Conservation (phyloP, 1,139 yeast genomes). For the Candida labiduridarum region DNA sequence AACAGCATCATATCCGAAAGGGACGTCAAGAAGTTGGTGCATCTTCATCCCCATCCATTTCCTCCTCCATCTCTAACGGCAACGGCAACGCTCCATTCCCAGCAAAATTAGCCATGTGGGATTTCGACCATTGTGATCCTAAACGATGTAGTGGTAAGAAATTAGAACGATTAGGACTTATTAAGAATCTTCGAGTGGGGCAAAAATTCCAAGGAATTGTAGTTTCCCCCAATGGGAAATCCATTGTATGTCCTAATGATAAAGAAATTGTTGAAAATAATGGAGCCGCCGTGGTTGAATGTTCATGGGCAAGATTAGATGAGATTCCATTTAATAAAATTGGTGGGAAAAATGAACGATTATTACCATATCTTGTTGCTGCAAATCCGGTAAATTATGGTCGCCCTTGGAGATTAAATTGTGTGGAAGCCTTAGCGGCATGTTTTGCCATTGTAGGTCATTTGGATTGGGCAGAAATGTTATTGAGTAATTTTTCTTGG, state of each 20-base stretch:
- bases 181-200: conserved; percentile 77
- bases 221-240: conserved; percentile 90
- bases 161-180: conserved; percentile 83
- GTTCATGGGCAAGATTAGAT: conserved; percentile 96
- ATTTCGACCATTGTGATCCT: conserved; percentile 98
- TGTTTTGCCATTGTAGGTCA: conserved; percentile 95
- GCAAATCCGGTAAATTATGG: conserved; percentile 98
- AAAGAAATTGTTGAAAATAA: conserved; percentile 68
- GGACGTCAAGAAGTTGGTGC: conserved; percentile 50
- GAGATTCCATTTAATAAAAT: conserved; percentile 93
- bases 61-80: background rate
- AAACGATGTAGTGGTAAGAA: conserved; percentile 97
- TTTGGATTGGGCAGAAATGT: conserved; percentile 80
- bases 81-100: conserved; percentile 44
- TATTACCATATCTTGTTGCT: conserved; percentile 90
- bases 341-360: conserved; percentile 87
- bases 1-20: conserved; percentile 51
- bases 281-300: conserved; percentile 97
- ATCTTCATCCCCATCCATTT: conserved; percentile 8
- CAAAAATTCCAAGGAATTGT: conserved; percentile 91
- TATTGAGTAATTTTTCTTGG: conserved; percentile 86
- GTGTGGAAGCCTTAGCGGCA: conserved; percentile 98
- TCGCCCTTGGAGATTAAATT: conserved; percentile 91
- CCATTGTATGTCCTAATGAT: conserved; percentile 91
- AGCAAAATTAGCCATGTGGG: conserved; percentile 86